Base-by-base conservation (phyloP, 23 red algal species). In the Gracilaria gracilis region DNA sequence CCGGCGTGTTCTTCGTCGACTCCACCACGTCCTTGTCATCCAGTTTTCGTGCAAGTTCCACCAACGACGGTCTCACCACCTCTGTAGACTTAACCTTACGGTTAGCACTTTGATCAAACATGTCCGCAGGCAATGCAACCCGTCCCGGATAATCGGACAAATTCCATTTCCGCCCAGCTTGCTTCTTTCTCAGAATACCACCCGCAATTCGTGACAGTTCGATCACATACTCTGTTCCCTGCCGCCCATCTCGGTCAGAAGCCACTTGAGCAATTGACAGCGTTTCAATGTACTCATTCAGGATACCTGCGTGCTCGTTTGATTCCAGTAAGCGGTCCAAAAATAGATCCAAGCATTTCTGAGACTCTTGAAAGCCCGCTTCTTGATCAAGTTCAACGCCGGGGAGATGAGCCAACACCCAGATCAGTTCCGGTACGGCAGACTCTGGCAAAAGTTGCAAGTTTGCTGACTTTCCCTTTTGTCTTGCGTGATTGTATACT, bases 341-440 rank as follows among this genome's bases (percentile, higher is more conserved):
- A 27, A 92, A 62, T 15, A 92, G 62, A 16, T 92, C 89, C 48
- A 92, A 75, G 44, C 80, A 92, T 27, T 84, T 83, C 14, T 72
- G 35, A 35, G 89, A 82, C 75, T 92, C 89, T 9, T 19, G 2
- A 76, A 74, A 92, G n/a, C 64, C 48, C 4, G 40, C 9, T 92
- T 92, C 89, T 61, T 92, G 66, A 58, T 92, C 89, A 16, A 84
- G 14, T 75, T 57, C 75, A 72, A 84, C 79, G 11, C 75, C 89
- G 25, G 89, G 89, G 8, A 84, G 62, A 84, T 92, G 80, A 38
- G 89, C 89, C 19, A 84, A 35, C 14, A 84, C 64, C 89, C 89
- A 92, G 0, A 92, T 75, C 25, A 92, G 34, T 25, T 92, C 89
- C 3, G 89, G 46, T 1, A 92, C 35, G 17, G 75, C 62, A 75